Conservation (phyloP, 345 rosid species). For the Turritis glabra region DNA sequence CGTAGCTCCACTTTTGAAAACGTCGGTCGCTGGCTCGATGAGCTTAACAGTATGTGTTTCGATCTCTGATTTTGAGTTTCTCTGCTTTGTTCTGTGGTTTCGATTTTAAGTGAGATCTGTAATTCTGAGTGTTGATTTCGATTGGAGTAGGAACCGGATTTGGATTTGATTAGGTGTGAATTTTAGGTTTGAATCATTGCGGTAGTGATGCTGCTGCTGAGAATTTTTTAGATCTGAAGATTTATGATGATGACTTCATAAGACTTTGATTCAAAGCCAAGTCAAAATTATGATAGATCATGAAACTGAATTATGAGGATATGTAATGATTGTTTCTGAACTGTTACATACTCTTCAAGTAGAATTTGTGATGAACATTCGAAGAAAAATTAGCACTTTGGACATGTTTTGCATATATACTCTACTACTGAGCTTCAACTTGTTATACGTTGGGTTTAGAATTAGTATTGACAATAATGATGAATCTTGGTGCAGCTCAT, state of each 20-base stretch:
- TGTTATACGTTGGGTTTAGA: neutral
- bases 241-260: constrained; percentile 5
- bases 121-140: constrained; percentile 7
- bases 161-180: constrained; percentile 4
- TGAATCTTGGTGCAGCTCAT: constrained; percentile 53
- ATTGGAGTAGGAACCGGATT: neutral
- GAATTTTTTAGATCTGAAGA: constrained; percentile 21
- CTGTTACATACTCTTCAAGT: constrained; percentile 1
- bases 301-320: neutral
- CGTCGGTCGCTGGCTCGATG: constrained; percentile 88
- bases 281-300: neutral
- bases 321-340: neutral
- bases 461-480: neutral
- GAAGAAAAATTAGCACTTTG: neutral
- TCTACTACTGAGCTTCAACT: neutral
- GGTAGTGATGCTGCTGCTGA: neutral
- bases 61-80: neutral
- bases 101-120: constrained; percentile 21
- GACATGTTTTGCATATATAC: neutral
- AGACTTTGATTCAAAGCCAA: constrained; percentile 19
- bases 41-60: constrained; percentile 58
- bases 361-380: neutral
- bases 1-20: constrained; percentile 73
- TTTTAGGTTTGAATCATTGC: neutral
- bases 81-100: neutral